Conservation (phyloP, 176 grass and related monocot species). For the Dendrocalamus sinicus region DNA sequence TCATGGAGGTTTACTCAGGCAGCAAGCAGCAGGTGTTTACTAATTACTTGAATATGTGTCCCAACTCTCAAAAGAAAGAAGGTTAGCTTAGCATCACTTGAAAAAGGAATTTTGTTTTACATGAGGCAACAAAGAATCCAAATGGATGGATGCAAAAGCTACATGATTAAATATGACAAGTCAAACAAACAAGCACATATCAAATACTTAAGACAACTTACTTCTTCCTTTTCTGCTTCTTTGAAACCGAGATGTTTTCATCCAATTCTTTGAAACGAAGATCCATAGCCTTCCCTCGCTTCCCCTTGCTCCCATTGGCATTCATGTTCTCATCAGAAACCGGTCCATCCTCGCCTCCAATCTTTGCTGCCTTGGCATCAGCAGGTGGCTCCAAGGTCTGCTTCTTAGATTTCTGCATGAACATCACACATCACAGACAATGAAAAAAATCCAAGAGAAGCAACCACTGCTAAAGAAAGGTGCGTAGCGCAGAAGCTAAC, state of each 20-base stretch:
- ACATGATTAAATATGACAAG: neutral
- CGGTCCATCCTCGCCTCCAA: constrained; percentile 14
- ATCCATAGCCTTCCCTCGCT: constrained; percentile 57
- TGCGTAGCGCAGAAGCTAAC: too few species aligned
- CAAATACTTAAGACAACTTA: constrained; percentile 43
- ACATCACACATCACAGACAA: neutral
- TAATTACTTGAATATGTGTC: neutral
- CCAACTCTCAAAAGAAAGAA: neutral
- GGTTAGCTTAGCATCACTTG: neutral
- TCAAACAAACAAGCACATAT: neutral
- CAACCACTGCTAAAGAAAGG: neutral
- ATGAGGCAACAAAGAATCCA: neutral
- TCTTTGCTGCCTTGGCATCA: constrained; percentile 8
- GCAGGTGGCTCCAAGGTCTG: neutral
- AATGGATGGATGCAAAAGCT: neutral
- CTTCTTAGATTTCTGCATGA: constrained; percentile 50
- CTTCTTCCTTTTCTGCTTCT: constrained; percentile 91
- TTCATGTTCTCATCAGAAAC: neutral
- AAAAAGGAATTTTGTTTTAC: neutral
- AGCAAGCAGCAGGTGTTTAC: neutral
- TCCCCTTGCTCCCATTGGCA: constrained; percentile 38
- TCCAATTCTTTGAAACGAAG: constrained; percentile 86
- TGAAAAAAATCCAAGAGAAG: neutral
- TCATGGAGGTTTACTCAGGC: neutral
- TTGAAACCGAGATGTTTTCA: constrained; percentile 43